Percentiles rank a stretch among this genome's conserved stretches.
Conservation (phyloP, 306 rosid genomes). For the Urtica urens region DNA sequence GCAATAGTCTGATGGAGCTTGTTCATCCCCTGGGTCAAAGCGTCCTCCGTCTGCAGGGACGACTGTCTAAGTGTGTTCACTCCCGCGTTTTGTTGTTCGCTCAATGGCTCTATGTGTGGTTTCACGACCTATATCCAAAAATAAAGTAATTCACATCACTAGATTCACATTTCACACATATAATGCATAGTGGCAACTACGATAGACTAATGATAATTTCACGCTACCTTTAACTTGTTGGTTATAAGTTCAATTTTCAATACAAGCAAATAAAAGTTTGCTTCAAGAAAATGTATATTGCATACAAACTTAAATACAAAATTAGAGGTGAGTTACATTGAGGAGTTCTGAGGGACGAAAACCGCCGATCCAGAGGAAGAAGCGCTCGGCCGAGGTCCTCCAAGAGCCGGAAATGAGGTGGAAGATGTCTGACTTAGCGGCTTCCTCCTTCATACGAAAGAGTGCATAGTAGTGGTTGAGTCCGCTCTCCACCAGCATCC, state of each 20-base stretch:
- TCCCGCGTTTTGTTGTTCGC: slow-evolving; percentile 34
- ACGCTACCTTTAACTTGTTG: too few relatives aligned
- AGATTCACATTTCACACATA: too few relatives aligned
- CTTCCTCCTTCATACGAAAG: slow-evolving; percentile 64
- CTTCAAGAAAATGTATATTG: too few relatives aligned
- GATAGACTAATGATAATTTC: too few relatives aligned
- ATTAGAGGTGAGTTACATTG: slow-evolving; percentile 26
- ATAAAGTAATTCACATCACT: background rate
- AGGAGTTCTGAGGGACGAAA: slow-evolving; percentile 96
- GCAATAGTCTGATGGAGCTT: slow-evolving; percentile 65
- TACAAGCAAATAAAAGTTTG: too few relatives aligned
- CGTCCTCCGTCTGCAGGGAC: slow-evolving; percentile 87
- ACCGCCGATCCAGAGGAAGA: slow-evolving; percentile 94
- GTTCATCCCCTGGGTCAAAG: slow-evolving; percentile 74
- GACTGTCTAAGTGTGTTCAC: slow-evolving; percentile 37
- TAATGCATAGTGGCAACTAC: too few relatives aligned
- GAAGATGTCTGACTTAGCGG: slow-evolving; percentile 69
- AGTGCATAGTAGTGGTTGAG: slow-evolving; percentile 62
- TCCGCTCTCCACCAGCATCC: slow-evolving; percentile 41
- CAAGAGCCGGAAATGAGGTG: slow-evolving; percentile 73
- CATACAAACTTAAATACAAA: too few relatives aligned
- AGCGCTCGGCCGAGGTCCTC: slow-evolving; percentile 73
- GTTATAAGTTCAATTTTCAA: too few relatives aligned
- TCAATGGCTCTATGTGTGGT: slow-evolving; percentile 53
- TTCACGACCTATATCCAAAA: slow-evolving; percentile 33